A percentile compares a stretch with the other conserved stretches of the same genome.
Evolutionary conservation across 1,284 basidiomycete species (phyloP).

Genomic region (Lentinula novae-zelandiae): DNA sequence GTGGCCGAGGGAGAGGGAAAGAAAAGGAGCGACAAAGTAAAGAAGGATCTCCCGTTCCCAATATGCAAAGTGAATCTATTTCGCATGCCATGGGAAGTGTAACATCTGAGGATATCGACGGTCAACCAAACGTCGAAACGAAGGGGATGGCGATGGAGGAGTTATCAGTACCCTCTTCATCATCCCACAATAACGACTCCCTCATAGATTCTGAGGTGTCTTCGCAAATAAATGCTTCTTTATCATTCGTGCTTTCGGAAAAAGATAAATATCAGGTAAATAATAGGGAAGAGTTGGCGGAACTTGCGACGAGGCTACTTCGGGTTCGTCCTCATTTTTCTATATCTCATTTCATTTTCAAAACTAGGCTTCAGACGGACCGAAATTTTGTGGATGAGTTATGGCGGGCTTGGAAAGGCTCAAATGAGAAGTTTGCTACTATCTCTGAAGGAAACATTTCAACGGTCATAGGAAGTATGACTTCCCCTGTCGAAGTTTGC

Average conservation of each 20-base stretch:
- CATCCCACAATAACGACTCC: background rate
- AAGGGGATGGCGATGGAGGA: background rate
- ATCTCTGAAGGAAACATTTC: background rate
- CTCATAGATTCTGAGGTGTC: background rate
- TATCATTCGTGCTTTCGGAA: background rate
- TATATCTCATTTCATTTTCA: background rate
- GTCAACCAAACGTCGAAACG: background rate
- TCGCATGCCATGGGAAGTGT: background rate
- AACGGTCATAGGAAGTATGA: background rate
- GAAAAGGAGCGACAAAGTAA: background rate
- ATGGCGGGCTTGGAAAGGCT: background rate
- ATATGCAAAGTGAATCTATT: background rate
- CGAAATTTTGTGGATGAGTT: background rate
- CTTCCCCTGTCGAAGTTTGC: too few species aligned
- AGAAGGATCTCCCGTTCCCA: background rate
- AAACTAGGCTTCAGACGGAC: background rate
- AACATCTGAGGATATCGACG: background rate
- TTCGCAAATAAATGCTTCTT: background rate
- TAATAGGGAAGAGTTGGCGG: background rate
- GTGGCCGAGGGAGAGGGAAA: constrained; percentile 1
- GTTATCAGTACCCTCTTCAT: background rate
- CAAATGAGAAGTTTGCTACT: background rate
- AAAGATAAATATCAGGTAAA: background rate
- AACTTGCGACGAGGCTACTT: background rate
- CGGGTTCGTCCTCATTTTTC: background rate